phyloP scores from a whole-genome alignment of 345 rosid genomes.

The Nephelium lappaceum region DNA sequence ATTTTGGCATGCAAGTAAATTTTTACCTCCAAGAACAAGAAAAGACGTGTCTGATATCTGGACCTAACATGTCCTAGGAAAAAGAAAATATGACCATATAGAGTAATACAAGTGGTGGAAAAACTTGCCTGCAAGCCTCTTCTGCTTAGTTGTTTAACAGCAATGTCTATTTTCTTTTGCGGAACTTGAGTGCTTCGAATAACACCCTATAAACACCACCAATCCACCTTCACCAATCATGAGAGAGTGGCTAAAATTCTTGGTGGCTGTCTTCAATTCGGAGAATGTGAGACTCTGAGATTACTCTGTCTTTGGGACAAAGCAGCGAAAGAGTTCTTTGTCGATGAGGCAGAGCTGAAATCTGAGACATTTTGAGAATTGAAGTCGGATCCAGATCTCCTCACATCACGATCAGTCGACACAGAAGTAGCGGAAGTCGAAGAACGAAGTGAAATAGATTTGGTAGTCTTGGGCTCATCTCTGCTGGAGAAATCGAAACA shows the following conservation, averaged over 20 bases:
- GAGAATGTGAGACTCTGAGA: conserved; percentile 64
- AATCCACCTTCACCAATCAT: conserved; percentile 97
- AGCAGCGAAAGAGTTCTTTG: conserved; percentile 59
- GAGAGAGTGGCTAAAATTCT: conserved; percentile 85
- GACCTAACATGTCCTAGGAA: neutral
- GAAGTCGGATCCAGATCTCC: conserved; percentile 71
- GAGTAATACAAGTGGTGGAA: neutral
- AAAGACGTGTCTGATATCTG: neutral
- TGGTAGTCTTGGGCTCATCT: conserved; percentile 51
- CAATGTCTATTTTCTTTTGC: conserved; percentile 76
- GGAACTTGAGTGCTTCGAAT: conserved; percentile 60
- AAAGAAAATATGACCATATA: too few relatives aligned
- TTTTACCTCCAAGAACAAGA: neutral
- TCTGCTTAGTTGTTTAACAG: conserved; percentile 88
- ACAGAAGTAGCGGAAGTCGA: conserved; percentile 41
- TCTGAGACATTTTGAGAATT: conserved; percentile 68
- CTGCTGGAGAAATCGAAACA: conserved; percentile 53
- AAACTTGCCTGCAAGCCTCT: conserved; percentile 83
- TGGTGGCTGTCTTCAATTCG: conserved; percentile 83
- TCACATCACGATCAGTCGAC: conserved; percentile 50
- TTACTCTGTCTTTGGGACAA: conserved; percentile 73
- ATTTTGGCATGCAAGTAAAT: neutral
- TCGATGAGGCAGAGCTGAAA: conserved; percentile 64
- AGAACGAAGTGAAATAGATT: conserved; percentile 52
- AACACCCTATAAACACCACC: conserved; percentile 82